phyloP scores from a whole-genome alignment of 2,329 filamentous ascomycete species.

The Monosporascus sp. region DNA sequence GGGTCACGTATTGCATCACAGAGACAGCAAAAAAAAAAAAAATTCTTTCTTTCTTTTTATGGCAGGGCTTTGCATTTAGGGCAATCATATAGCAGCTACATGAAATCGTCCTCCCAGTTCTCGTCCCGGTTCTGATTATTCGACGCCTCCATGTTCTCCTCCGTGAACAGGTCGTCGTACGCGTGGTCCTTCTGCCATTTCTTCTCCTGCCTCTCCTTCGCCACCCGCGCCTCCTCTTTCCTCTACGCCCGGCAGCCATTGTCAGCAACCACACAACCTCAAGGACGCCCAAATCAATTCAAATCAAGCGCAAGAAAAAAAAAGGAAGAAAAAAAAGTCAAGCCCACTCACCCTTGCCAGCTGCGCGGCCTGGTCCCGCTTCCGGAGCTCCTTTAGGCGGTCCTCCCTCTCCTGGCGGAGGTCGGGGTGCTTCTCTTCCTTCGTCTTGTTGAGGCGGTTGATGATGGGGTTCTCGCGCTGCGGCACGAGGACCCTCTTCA shows the following conservation, averaged over 20 bases:
- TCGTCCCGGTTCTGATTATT: constrained; percentile 82
- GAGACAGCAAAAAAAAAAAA: too few species aligned
- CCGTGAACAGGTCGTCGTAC: constrained; percentile 86
- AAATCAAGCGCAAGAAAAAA: neutral
- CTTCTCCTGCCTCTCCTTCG: constrained; percentile 78
- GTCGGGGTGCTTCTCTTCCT: constrained; percentile 81
- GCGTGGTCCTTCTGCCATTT: constrained; percentile 97
- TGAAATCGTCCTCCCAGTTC: constrained; percentile 87
- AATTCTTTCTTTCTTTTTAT: too few species aligned
- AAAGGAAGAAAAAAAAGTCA: neutral
- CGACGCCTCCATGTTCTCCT: constrained; percentile 68
- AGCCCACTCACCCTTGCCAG: constrained; percentile 51
- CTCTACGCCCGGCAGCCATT: constrained; percentile 39
- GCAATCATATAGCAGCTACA: constrained; percentile 45
- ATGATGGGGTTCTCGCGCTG: constrained; percentile 83
- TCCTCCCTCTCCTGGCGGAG: constrained; percentile 78
- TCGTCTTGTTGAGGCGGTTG: constrained; percentile 98
- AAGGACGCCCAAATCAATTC: too few species aligned
- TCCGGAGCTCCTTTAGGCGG: constrained; percentile 63
- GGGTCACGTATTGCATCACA: too few species aligned
- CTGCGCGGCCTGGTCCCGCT: constrained; percentile 59
- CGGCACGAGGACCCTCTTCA: constrained; percentile 74
- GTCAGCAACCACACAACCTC: too few species aligned
- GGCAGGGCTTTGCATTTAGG: neutral
- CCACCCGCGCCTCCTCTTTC: constrained; percentile 68